Evolutionary conservation across 768 basidiomycete species (phyloP).

Genomic region (Naematelia encephala): DNA sequence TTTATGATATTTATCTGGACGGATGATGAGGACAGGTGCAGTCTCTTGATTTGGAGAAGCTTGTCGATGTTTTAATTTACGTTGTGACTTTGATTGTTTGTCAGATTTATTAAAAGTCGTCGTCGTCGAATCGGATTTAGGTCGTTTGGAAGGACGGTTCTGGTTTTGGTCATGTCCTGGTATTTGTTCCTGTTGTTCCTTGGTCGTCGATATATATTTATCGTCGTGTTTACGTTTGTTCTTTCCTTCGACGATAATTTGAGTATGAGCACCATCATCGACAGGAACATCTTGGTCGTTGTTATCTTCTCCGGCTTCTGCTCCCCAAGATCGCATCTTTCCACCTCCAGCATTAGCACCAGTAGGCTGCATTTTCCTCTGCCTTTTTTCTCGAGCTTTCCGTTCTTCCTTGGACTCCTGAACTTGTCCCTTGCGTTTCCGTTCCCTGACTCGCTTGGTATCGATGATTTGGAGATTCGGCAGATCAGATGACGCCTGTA

Average conservation of each 20-base stretch:
- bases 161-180: slow-evolving; percentile 1
- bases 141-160: not conserved
- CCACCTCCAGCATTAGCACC: slow-evolving; percentile 33
- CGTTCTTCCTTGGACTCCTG: slow-evolving; percentile 26
- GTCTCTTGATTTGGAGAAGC: not conserved
- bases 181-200: slow-evolving; percentile 5
- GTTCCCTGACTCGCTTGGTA: slow-evolving; percentile 37
- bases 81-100: not conserved
- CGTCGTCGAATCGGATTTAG: not conserved
- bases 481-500: slow-evolving; percentile 21
- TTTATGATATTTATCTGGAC: not conserved
- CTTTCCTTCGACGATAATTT: not conserved
- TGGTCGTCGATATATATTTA: slow-evolving; percentile 4
- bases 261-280: not conserved
- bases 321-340: slow-evolving; percentile 37
- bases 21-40: not conserved
- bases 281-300: slow-evolving; percentile 8
- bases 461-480: slow-evolving; percentile 45
- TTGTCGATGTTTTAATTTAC: not conserved
- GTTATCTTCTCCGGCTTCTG: slow-evolving; percentile 1
- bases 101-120: not conserved
- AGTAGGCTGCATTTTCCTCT: slow-evolving; percentile 32
- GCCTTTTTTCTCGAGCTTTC: slow-evolving; percentile 24
- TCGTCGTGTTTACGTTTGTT: slow-evolving; percentile 1
- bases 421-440: slow-evolving; percentile 36